Conservation (phyloP, 768 basidiomycete genomes). For the Leccinum rimulosum region DNA sequence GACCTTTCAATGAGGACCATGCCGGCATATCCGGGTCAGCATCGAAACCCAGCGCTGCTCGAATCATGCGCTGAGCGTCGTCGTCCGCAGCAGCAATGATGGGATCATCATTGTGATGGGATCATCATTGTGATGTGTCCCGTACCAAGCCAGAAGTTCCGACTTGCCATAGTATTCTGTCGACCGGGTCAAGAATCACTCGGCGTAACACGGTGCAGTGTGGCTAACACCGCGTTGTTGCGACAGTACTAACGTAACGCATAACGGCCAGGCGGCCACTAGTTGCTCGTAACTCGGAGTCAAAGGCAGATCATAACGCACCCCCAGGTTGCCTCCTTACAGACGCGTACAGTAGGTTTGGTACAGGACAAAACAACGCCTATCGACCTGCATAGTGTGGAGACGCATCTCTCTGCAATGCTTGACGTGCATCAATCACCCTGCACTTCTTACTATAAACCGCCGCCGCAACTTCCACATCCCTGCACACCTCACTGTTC, state of each 20-base stretch:
- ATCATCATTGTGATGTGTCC: neutral
- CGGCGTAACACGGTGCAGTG: too few species aligned
- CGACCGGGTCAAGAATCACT: too few species aligned
- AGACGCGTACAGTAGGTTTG: neutral
- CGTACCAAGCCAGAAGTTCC: neutral
- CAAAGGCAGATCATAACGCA: too few species aligned
- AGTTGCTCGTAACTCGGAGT: too few species aligned
- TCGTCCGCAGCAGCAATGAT: neutral
- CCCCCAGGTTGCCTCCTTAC: neutral
- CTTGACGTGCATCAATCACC: neutral
- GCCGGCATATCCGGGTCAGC: too few species aligned
- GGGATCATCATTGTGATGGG: neutral
- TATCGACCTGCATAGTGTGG: neutral
- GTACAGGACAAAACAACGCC: neutral
- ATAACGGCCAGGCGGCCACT: too few species aligned
- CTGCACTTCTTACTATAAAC: conserved; percentile 1
- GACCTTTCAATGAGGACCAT: too few species aligned
- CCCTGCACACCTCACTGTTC: neutral
- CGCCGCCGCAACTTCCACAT: neutral
- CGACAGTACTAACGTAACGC: too few species aligned
- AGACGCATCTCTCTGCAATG: neutral
- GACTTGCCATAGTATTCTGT: too few species aligned
- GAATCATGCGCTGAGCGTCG: neutral
- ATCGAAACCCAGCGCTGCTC: too few species aligned
- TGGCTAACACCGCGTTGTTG: too few species aligned